Evolutionary conservation across 2,329 filamentous ascomycete genomes (phyloP), one percentile per base, ranked within the genome.

Genomic region (Coniella lustricola): DNA sequence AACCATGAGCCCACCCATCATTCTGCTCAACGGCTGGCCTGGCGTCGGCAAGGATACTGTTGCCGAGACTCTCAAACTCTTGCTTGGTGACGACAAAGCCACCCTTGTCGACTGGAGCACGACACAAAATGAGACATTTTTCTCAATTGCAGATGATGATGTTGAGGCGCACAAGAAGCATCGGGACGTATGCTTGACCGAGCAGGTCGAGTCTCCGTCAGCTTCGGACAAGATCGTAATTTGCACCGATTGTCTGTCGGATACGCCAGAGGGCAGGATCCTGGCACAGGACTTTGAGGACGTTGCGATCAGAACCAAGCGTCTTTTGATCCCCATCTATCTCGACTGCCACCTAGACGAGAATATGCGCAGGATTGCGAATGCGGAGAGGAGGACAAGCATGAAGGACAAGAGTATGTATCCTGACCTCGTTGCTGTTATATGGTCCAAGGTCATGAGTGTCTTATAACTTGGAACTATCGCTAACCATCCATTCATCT

Each of bases 11-110:
- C 20, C 20, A 42, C 48, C 29, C 8, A 20, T 38, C 4, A 54
- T 66, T 29, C 62, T 59, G 50, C 61, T 66, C 57, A 66, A 65
- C 50, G 64, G 64, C 48, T 61, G 59, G 59, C 60, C 59, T 3
- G 62, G 60, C 42, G 57, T 62, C 29, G 63, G 62, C 44, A 65
- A 64, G 53, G 55, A 60, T 22, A 58, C 62, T 5, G 56, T 65
- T 2, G 62, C 62, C 32, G 61, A 64, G 53, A 61, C 56, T 21
- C 56, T 65, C 22, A 51, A 55, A n/a, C 54, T 60, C 12, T 53
- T 66, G 3, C 52, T 65, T 3, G 62, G 62, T 22, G 37, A 47
- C 37, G 59, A 63, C 45, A 60, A 63, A 37, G 58, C 60, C 17
- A 52, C 62, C n/a, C 55, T 65, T 40, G 49, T 57, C 25, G 52